phyloP scores from a whole-genome alignment of 2,329 filamentous ascomycete species.

The Epichloe scottii region DNA sequence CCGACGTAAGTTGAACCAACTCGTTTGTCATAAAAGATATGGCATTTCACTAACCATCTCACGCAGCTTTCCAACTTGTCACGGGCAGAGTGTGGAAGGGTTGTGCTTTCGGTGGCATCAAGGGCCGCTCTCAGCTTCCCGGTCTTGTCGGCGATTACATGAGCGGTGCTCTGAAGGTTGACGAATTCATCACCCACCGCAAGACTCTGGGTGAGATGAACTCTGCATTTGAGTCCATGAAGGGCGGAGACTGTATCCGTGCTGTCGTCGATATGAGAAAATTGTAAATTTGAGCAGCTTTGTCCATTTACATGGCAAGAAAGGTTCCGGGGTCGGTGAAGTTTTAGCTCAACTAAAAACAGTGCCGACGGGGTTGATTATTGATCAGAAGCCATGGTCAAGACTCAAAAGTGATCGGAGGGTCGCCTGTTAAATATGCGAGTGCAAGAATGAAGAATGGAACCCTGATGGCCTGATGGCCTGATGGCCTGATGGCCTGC shows the following conservation, averaged over 20 bases:
- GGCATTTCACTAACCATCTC: neutral
- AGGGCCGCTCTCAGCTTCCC: slow-evolving; percentile 86
- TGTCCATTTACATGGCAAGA: neutral
- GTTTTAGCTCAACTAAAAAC: neutral
- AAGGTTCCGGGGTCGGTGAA: neutral
- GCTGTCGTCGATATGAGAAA: slow-evolving; percentile 65
- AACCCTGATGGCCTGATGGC: neutral
- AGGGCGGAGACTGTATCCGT: slow-evolving; percentile 90
- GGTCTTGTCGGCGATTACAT: slow-evolving; percentile 83
- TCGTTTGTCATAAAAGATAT: neutral
- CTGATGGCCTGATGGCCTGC: neutral
- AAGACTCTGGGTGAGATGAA: slow-evolving; percentile 77
- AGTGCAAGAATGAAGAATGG: neutral
- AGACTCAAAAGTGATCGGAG: neutral
- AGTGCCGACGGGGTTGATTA: neutral
- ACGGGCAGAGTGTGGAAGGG: slow-evolving; percentile 97
- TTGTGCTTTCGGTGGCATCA: slow-evolving; percentile 95
- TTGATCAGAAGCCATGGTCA: neutral
- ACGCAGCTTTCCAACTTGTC: slow-evolving; percentile 87
- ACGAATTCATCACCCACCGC: slow-evolving; percentile 98
- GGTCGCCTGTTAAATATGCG: neutral
- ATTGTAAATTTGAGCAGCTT: slow-evolving; percentile 11
- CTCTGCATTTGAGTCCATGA: slow-evolving; percentile 84
- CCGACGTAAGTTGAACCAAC: slow-evolving; percentile 53
- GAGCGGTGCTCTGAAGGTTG: slow-evolving; percentile 83